These are phyloP conservation scores for Punctularia strigosozonata DNA, from an alignment of 768 basidiomycete species.

Conservation along the genomic window DNA sequence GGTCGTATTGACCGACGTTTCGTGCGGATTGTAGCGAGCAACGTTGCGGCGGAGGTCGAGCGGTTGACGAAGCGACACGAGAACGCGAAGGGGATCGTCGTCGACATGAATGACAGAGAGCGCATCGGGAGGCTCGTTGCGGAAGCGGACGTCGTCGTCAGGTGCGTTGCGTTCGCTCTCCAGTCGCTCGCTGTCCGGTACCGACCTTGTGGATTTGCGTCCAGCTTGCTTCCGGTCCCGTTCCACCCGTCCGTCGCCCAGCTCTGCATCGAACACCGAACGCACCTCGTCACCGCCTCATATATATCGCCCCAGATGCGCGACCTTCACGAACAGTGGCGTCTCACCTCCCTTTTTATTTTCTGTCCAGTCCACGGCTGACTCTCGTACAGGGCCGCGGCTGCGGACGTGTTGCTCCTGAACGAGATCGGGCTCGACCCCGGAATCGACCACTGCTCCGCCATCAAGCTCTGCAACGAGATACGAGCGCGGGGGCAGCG, in stretches of 20 bases:
- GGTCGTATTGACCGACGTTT: neutral
- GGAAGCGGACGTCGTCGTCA: constrained; percentile 71
- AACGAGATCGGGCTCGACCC: constrained; percentile 91
- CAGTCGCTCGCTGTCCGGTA: neutral
- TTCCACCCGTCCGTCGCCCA: constrained; percentile 66
- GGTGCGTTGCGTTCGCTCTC: constrained; percentile 31
- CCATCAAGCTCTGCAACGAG: constrained; percentile 52
- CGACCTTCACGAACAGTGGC: constrained; percentile 47
- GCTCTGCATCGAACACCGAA: constrained; percentile 53
- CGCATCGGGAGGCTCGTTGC: constrained; percentile 41
- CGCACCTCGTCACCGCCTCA: constrained; percentile 84
- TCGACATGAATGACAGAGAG: constrained; percentile 45
- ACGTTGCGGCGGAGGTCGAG: constrained; percentile 49
- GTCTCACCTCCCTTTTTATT: neutral
- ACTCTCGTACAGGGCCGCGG: constrained; percentile 33
- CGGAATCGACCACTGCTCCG: constrained; percentile 83
- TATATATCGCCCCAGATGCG: constrained; percentile 79
- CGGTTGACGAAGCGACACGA: constrained; percentile 29
- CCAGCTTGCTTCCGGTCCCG: constrained; percentile 66
- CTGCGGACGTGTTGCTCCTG: constrained; percentile 58
- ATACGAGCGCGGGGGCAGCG: constrained; percentile 39
- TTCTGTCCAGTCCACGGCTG: neutral
- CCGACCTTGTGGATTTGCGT: neutral
- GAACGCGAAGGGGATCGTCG: constrained; percentile 41
- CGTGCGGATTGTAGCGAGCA: constrained; percentile 48